Evolutionary conservation across 129 eudicot species (phyloP), one percentile per base, ranked within the genome.

Genomic region (Deinandra increscens): DNA sequence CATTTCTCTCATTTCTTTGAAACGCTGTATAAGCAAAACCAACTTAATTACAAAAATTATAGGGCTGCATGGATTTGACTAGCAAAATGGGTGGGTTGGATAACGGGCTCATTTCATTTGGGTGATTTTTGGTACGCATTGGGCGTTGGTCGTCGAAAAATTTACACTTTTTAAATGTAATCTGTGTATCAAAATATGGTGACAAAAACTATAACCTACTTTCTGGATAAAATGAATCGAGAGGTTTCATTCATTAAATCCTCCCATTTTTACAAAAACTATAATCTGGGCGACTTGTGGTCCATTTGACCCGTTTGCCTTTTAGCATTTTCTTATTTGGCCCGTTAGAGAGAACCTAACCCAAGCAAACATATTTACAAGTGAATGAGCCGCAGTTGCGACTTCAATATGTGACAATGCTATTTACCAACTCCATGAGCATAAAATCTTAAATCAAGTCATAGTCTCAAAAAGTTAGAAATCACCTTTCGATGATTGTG

Each of bases 1-100:
- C 99, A 89, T 89, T 60, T 93, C 99, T 81, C 83, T 89, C 99
- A 93, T 93, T 82, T 93, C 90, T 74, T 93, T 93, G 55, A 93
- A 93, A 18, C 99, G 85, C 97, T 93, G 80, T 58, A 73, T 70
- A 14, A 34, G 60, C 8, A 34, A 64, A 51, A 45, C 49, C 55
- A 46, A 37, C 13, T 60, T n/a, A 53, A 19, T 15, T 12, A 36
- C 39, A 26, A 26, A 26, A 61, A 36, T 4, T 51, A 33, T 20
- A 59, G 10, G 11, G 39, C 39, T 53, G 23, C 0, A 38, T 3
- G 31, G 31, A 26, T 38, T 69, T 68, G 6, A 68, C 62, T 17
- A 13, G 51, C 17, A 20, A 53, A 51, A 69, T 12, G 64, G 15
- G 37, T 3, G 23, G 50, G 42, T 48, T 3, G 3, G 39, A 56